Evolutionary conservation across 176 grass and related monocot genomes (phyloP), one percentile per base, ranked within the genome.

Genomic region (Dactylis glomerata): DNA sequence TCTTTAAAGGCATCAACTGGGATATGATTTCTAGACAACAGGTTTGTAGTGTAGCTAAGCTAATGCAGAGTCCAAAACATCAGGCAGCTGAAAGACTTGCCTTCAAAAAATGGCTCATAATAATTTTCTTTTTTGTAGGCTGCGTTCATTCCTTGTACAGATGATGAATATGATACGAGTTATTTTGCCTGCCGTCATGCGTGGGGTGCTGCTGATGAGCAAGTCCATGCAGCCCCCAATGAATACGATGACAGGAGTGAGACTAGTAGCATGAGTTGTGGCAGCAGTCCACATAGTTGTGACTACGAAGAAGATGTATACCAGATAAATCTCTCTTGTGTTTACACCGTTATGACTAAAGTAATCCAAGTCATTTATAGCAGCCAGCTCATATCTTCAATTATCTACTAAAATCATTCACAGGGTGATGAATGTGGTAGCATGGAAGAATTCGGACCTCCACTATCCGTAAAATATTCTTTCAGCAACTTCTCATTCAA

Each of bases 401-500:
- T 33, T 66, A 38, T 68, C 37, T 37, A 17, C 4, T 16, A 14
- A 57, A 80, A 80, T 62, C 8, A 26, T 87, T 66, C 32, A 77
- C 85, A 98, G 96, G 96, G 84, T 2, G 91, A 98, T 86, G 91
- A 98, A 80, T 98, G 78, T 86, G 93, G 93, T 69, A 95, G 93
- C 73, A 95, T 98, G 93, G 93, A 94, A 64, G 96, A 98, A 67
- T 95, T 98, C 24, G 89, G 85, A 24, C 87, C 82, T 5, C 91
- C 89, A 5, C 73, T 90, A 33, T 61, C 89, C 11, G 91, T 93
- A 66, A 98, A 92, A 58, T 98, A 98, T 56, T 98, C 96, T 26
- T 98, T 98, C 86, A 98, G 96, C 52, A 98, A 98, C 86, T 98
- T 98, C 74, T 98, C 96, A 12, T 98, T 98, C 80, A 98, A 98